phyloP scores from a whole-genome alignment of 1,284 basidiomycete genomes.

The Cutaneotrichosporon sp. region DNA sequence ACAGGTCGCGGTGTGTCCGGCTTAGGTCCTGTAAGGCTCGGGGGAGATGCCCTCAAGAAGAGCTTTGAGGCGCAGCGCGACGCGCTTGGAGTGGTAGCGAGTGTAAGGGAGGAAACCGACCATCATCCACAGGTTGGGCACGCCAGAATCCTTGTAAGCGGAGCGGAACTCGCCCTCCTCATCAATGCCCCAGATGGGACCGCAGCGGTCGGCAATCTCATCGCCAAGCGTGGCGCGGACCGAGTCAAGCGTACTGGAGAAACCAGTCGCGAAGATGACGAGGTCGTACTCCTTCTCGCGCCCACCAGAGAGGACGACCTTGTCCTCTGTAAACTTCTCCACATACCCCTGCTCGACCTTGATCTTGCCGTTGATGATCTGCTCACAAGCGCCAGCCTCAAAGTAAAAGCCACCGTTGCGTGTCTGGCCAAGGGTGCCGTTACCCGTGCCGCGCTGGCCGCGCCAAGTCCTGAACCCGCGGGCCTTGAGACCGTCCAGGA shows the following conservation, averaged over 20 bases:
- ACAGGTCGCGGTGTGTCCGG: too few species aligned
- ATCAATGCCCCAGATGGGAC: conserved; percentile 57
- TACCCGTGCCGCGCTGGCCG: conserved; percentile 27
- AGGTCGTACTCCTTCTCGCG: conserved; percentile 59
- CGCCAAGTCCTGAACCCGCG: conserved; percentile 50
- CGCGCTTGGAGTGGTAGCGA: conserved; percentile 31
- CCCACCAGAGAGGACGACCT: conserved; percentile 22
- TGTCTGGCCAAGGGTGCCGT: conserved; percentile 22
- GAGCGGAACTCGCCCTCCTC: conserved; percentile 57
- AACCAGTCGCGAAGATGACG: conserved; percentile 63
- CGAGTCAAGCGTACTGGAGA: conserved; percentile 37
- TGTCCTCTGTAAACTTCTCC: conserved; percentile 25
- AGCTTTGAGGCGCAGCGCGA: conserved; percentile 29
- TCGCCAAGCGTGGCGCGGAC: conserved; percentile 49
- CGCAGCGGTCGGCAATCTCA: conserved; percentile 51
- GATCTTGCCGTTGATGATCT: conserved; percentile 49
- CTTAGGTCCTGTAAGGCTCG: conserved; percentile 18
- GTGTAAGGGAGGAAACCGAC: conserved; percentile 48
- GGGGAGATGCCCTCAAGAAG: conserved; percentile 23
- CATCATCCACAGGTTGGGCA: conserved; percentile 57
- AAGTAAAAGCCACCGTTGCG: conserved; percentile 40
- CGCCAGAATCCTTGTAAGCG: conserved; percentile 53
- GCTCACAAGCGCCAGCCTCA: conserved; percentile 35
- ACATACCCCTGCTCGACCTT: conserved; percentile 52
- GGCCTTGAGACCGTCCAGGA: conserved; percentile 54